Evolutionary conservation across 225 moss, liverwort and hornwort genomes (phyloP).

Genomic region (Climacium dendroides): DNA sequence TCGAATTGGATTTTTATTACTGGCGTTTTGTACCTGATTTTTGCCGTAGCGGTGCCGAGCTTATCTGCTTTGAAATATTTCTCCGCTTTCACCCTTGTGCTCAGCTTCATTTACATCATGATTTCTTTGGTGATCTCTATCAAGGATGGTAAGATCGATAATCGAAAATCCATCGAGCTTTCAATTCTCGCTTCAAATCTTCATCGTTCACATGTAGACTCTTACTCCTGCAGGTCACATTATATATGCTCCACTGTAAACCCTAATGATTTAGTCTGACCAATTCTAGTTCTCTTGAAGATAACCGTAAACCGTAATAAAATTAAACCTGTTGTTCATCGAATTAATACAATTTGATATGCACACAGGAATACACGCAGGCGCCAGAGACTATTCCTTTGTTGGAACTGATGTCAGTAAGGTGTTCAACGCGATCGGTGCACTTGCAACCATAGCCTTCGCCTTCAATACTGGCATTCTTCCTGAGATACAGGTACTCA

Average conservation of each 20-base stretch:
- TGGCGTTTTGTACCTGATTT: background rate
- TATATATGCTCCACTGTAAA: background rate
- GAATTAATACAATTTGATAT: background rate
- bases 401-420: background rate
- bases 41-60: conserved; percentile 21
- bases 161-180: background rate
- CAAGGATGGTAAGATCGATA: conserved; percentile 17
- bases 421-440: conserved; percentile 26
- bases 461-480: conserved; percentile 52
- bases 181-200: background rate
- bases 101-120: conserved; percentile 6
- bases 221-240: too few relatives aligned
- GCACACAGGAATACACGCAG: background rate
- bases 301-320: too few relatives aligned
- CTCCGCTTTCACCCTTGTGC: conserved; percentile 3
- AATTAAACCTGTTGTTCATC: too few relatives aligned
- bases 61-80: conserved; percentile 21
- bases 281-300: background rate
- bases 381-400: conserved; percentile 21
- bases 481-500: conserved; percentile 37
- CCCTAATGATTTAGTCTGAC: background rate
- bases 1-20: conserved; percentile 11
- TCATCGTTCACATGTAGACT: background rate
- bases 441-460: conserved; percentile 32
- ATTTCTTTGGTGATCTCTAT: conserved; percentile 17